Evolutionary conservation across 139 green algal species (phyloP).

Genomic region (Tetradesmus lagerheimii): DNA sequence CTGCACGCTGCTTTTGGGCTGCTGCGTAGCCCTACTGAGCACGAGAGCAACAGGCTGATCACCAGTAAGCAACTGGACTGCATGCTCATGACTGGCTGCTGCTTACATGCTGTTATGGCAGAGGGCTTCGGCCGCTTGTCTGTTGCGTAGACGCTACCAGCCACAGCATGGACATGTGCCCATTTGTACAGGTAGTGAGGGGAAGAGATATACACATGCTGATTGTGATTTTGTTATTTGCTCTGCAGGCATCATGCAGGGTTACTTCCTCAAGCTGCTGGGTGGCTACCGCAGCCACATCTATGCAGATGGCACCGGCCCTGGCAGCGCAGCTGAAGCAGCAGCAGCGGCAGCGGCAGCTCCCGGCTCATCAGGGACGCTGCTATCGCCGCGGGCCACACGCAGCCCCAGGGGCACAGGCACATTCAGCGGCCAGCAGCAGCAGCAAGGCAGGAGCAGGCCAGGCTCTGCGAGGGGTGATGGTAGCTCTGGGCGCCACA

Average conservation of each 20-base stretch:
- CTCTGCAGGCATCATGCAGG: constrained; percentile 69
- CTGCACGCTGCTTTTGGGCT: constrained; percentile 59
- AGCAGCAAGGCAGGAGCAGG: neutral
- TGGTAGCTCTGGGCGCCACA: constrained; percentile 9
- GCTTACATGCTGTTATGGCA: neutral
- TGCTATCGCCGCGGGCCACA: neutral
- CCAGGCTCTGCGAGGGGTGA: constrained; percentile 6
- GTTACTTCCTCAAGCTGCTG: constrained; percentile 77
- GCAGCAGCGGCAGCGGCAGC: constrained; percentile 17
- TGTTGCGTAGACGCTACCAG: neutral
- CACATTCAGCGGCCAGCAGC: neutral
- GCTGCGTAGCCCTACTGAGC: constrained; percentile 79
- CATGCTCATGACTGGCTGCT: neutral
- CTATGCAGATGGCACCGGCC: constrained; percentile 38
- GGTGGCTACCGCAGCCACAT: constrained; percentile 68
- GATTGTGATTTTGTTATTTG: neutral
- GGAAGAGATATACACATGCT: neutral
- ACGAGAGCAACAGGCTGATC: constrained; percentile 79
- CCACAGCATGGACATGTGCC: neutral
- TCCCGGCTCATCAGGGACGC: neutral
- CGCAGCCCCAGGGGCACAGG: neutral
- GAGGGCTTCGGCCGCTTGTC: neutral
- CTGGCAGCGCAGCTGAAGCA: neutral
- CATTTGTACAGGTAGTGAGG: neutral
- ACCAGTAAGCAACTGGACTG: constrained; percentile 34